Percentiles rank a stretch among this genome's conserved stretches.
Evolutionary conservation across 2,329 filamentous ascomycete genomes (phyloP).

Genomic region (Aspergillus felis): DNA sequence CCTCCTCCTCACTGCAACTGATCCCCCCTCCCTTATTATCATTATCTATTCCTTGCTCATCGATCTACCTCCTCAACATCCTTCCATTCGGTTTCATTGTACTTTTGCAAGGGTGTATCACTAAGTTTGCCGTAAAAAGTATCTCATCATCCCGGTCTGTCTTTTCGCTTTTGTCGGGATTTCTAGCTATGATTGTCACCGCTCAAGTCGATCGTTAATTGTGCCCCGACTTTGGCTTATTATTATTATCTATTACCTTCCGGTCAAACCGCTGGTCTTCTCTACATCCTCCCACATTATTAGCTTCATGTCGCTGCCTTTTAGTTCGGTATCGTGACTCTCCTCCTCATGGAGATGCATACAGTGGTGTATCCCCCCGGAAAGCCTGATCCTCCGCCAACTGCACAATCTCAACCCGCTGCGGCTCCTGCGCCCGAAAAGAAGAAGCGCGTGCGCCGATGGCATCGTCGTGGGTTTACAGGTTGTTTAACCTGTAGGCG

Average conservation of each 20-base stretch:
- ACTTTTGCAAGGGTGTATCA: background rate
- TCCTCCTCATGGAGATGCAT: slow-evolving; percentile 26
- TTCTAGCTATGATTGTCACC: background rate
- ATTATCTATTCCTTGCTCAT: background rate
- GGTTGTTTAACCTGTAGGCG: slow-evolving; percentile 40
- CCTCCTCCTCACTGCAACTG: background rate
- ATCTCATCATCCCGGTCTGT: background rate
- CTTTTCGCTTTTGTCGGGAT: background rate
- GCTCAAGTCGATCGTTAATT: background rate
- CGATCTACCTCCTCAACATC: background rate
- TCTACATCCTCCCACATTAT: background rate
- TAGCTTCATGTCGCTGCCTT: slow-evolving; percentile 24
- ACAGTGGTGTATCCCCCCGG: slow-evolving; percentile 18
- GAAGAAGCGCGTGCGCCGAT: slow-evolving; percentile 34
- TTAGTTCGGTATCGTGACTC: slow-evolving; percentile 3
- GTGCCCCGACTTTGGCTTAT: background rate
- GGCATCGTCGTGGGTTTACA: slow-evolving; percentile 42
- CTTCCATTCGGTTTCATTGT: background rate
- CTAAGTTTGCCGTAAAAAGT: background rate
- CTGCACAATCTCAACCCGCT: slow-evolving; percentile 7
- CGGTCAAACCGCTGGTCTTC: background rate
- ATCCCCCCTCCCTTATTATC: background rate
- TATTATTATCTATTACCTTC: background rate
- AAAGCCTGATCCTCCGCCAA: slow-evolving; percentile 11
- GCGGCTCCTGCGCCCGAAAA: slow-evolving; percentile 16